These are phyloP conservation scores for Trichosporon sp. DNA, from an alignment of 1,284 basidiomycete genomes.

Conservation along the genomic window DNA sequence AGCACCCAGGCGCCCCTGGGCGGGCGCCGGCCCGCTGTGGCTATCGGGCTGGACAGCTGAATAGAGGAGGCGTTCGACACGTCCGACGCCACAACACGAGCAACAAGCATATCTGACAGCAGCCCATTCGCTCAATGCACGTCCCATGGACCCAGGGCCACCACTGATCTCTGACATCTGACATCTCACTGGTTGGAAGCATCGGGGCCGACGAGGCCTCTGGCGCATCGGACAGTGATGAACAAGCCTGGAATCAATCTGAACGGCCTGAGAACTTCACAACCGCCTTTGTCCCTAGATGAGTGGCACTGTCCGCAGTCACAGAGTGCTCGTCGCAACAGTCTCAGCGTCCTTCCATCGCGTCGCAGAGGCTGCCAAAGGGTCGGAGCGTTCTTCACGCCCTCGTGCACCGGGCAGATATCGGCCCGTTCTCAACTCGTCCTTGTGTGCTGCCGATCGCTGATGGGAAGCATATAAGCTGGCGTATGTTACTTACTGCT, in stretches of 20 bases:
- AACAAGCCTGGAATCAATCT: neutral
- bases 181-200: neutral
- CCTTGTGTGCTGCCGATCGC: neutral
- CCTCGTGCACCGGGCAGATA: neutral
- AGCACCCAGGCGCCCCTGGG: neutral
- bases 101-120: neutral
- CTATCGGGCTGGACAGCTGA: neutral
- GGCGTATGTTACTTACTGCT: neutral
- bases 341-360: neutral
- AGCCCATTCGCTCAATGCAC: neutral
- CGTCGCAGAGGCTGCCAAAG: neutral
- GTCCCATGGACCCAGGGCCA: neutral
- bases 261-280: neutral
- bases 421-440: neutral
- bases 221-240: neutral
- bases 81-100: neutral
- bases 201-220: neutral
- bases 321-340: neutral
- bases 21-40: neutral
- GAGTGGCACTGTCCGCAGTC: neutral
- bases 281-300: neutral
- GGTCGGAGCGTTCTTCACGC: neutral
- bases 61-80: neutral
- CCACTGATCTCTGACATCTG: neutral
- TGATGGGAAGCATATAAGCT: neutral